phyloP scores from a whole-genome alignment of 768 basidiomycete genomes.

The Lactarius vividus region DNA sequence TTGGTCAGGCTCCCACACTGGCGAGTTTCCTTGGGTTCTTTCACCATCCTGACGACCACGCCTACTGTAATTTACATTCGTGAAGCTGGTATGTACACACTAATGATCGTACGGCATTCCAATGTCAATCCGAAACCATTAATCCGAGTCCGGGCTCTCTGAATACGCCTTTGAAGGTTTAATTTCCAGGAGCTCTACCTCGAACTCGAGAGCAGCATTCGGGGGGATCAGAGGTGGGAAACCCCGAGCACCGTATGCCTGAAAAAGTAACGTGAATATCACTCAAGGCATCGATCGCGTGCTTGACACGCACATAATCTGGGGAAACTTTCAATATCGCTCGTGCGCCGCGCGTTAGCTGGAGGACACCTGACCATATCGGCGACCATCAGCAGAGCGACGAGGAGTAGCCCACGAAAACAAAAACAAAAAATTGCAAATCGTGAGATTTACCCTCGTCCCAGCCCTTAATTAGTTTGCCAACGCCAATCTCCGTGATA shows the following conservation, averaged over 20 bases:
- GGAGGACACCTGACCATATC: slow-evolving; percentile 55
- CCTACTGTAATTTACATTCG: slow-evolving; percentile 5
- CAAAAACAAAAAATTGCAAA: background rate
- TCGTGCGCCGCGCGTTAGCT: slow-evolving; percentile 73
- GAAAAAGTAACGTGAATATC: slow-evolving; percentile 5
- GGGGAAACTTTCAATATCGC: slow-evolving; percentile 62
- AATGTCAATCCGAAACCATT: background rate
- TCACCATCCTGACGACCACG: background rate
- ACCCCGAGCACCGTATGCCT: slow-evolving; percentile 73
- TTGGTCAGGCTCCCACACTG: background rate
- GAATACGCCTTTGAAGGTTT: slow-evolving; percentile 30
- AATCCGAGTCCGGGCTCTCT: background rate
- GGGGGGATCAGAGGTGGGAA: slow-evolving; percentile 76
- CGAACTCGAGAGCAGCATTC: slow-evolving; percentile 72
- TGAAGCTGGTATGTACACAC: slow-evolving; percentile 17
- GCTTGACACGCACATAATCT: slow-evolving; percentile 60
- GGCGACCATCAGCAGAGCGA: slow-evolving; percentile 19
- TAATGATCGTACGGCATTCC: background rate
- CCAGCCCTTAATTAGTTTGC: slow-evolving; percentile 85
- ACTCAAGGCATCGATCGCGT: background rate
- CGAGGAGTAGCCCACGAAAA: background rate
- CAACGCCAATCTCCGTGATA: slow-evolving; percentile 66
- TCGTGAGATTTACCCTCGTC: slow-evolving; percentile 62
- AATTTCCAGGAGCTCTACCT: slow-evolving; percentile 79
- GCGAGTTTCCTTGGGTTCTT: slow-evolving; percentile 3